Evolutionary conservation across 768 basidiomycete genomes (phyloP), one percentile per base, ranked within the genome.

Genomic region (Multifurca ochricompacta): DNA sequence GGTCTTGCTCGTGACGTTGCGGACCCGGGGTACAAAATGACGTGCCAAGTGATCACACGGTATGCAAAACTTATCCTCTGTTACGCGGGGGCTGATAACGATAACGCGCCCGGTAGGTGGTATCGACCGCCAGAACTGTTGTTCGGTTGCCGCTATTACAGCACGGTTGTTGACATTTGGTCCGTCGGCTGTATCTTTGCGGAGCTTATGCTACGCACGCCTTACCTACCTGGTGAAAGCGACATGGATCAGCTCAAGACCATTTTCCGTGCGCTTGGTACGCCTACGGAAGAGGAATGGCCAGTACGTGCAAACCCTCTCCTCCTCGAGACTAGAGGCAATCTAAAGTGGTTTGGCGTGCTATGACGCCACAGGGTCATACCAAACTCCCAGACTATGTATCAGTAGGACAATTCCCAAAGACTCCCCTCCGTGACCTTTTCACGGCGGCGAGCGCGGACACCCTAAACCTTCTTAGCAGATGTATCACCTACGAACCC

Each of bases 181-280:
- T 96, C 94, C 9, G 87, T 96, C 3, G 95, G 95, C 1, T 96
- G 93, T 60, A 99, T 99, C 60, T 95, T 98, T 64, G 91, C 95
- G 3, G 96, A 99, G 67, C 79, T 98, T 47, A 95, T 98, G 87
- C 74, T 98, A 31, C 82, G 96, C 14, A 92, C 88, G 23, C 96
- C 96, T 2, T 99, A 96, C 65, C 78, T 98, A 25, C 85, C 96
- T 1, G 96, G 94, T 16, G 94, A 96, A 61, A 87, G 82, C 48
- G 96, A 98, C 68, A 87, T 99, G 80, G 95, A 96, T 68, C 96
- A 99, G 66, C 71, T 99, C 30, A 94, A 93, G 67, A 91, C 87
- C 32, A 94, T 83, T 48, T 98, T 96, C 67, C 83, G 87, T 42
- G 96, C 95, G 0, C 77, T 99, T 23, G 96, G 96, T 0, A 94